Evolutionary conservation across 805 yeast species (phyloP).

Genomic region (Schwanniomyces polymorphus): DNA sequence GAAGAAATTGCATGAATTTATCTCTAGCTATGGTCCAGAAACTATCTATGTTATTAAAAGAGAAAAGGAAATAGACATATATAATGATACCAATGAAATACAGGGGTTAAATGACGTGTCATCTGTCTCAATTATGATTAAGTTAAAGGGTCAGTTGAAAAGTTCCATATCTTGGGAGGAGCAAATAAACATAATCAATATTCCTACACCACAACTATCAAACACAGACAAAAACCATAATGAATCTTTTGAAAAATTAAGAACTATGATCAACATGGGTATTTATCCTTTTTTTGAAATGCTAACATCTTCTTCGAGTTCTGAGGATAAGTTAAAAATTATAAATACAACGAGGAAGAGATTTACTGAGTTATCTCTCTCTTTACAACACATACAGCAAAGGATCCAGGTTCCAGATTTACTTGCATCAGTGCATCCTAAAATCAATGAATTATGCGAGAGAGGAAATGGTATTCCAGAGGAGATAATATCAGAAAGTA

Average conservation of each 20-base stretch:
- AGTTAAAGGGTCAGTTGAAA: constrained; percentile 35
- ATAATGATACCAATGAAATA: constrained; percentile 7
- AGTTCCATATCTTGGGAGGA: constrained; percentile 18
- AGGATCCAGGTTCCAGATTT: constrained; percentile 70
- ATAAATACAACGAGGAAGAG: constrained; percentile 50
- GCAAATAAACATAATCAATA: constrained; percentile 34
- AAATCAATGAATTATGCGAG: constrained; percentile 23
- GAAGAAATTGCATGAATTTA: constrained; percentile 8
- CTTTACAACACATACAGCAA: constrained; percentile 68
- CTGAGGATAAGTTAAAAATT: constrained; percentile 6
- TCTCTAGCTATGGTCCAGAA: constrained; percentile 18
- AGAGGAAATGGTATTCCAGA: constrained; percentile 29
- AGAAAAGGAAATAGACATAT: background rate
- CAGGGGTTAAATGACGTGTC: constrained; percentile 2
- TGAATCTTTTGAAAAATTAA: constrained; percentile 50
- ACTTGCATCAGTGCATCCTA: constrained; percentile 49
- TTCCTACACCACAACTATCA: constrained; percentile 22
- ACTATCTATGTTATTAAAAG: constrained; percentile 17
- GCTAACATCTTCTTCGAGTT: constrained; percentile 16
- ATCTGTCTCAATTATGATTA: constrained; percentile 41
- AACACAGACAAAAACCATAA: constrained; percentile 7
- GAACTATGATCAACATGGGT: constrained; percentile 60
- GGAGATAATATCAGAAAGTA: constrained; percentile 46
- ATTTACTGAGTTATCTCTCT: constrained; percentile 64
- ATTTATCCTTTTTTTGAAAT: constrained; percentile 70